Evolutionary conservation across 208 protist species (phyloP), one percentile per base, ranked within the genome.

Genomic region (Leptomonas pyrrhocoris): DNA sequence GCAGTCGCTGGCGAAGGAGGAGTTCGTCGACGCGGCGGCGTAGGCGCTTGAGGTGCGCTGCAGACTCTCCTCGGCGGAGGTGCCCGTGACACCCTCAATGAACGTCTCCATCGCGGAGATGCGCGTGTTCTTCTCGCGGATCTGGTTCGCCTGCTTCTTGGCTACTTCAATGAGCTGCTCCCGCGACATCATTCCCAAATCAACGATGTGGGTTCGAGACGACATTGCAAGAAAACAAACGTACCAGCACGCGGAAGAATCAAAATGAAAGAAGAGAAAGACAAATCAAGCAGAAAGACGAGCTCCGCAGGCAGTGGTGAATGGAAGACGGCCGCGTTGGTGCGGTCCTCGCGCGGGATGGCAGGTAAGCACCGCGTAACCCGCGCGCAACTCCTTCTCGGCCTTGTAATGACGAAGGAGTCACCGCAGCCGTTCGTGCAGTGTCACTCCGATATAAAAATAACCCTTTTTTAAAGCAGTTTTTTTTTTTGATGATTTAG

Each of bases 131-230:
- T 92, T 92, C 59, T 87, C 80, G 34, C 77, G 73, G 30, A 86
- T 88, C 30, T 83, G 73, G 23, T 13, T 71, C 11, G 80, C 74
- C 55, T 89, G 80, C 59, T 80, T 85, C 70, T 85, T 85, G 8
- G 86, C 86, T 11, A 89, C 58, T 21, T 85, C 79, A 50, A 92
- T 87, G 13, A 92, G 69, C 49, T 89, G 67, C 54, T 81, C 83
- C 5, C 86, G 74, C 1, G 81, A 48, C 81, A 92, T 85, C 19
- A 43, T 2, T 23, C 73, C 74, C 38, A 92, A 71, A 45, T 92
- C 83, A 1, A 89, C 73, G 21, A 86, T 69, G 45, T 80, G 86
- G 16, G 86, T 87, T 1, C 74, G 81, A 12, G 79, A 59, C 21
- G 51, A 23, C 68, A 74, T 74, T 46, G 34, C 15, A 25, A 0